phyloP scores from a whole-genome alignment of 805 yeast genomes.

The Candida boidinii region DNA sequence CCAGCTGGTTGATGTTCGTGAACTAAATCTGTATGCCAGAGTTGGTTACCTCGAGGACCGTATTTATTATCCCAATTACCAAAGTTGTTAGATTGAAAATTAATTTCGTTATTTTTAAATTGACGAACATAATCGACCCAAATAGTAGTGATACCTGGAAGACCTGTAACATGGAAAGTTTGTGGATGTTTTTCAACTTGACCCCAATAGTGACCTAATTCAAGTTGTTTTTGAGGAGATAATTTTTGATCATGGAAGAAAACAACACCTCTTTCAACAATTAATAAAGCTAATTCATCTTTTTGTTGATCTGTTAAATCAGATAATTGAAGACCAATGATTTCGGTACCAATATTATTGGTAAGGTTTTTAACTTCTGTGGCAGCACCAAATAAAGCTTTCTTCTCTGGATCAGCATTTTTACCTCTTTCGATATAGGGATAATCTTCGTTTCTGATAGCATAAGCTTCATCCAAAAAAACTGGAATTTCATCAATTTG shows the following conservation, averaged over 20 bases:
- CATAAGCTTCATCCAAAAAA: constrained; percentile 31
- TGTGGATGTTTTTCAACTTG: constrained; percentile 32
- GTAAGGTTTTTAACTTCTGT: constrained; percentile 34
- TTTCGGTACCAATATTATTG: constrained; percentile 40
- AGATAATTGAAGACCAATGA: constrained; percentile 35
- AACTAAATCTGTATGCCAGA: constrained; percentile 47
- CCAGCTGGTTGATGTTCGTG: constrained; percentile 53
- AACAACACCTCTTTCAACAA: constrained; percentile 43
- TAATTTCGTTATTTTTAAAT: constrained; percentile 12
- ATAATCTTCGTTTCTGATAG: constrained; percentile 26
- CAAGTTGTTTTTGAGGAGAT: constrained; percentile 32
- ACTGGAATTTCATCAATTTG: constrained; percentile 24
- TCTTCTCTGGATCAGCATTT: constrained; percentile 33
- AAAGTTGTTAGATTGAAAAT: constrained; percentile 14
- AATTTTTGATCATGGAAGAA: constrained; percentile 41
- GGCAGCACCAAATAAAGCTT: constrained; percentile 31
- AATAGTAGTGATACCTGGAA: constrained; percentile 30
- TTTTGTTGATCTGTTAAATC: constrained; percentile 34
- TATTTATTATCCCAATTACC: constrained; percentile 12
- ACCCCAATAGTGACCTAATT: constrained; percentile 38
- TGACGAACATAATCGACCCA: constrained; percentile 30
- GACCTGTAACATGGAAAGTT: constrained; percentile 26
- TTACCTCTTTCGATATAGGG: constrained; percentile 27
- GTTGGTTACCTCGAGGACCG: constrained; percentile 13
- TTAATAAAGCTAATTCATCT: constrained; percentile 38